phyloP scores from a whole-genome alignment of 2,329 filamentous ascomycete species.

The Alternaria longipes region DNA sequence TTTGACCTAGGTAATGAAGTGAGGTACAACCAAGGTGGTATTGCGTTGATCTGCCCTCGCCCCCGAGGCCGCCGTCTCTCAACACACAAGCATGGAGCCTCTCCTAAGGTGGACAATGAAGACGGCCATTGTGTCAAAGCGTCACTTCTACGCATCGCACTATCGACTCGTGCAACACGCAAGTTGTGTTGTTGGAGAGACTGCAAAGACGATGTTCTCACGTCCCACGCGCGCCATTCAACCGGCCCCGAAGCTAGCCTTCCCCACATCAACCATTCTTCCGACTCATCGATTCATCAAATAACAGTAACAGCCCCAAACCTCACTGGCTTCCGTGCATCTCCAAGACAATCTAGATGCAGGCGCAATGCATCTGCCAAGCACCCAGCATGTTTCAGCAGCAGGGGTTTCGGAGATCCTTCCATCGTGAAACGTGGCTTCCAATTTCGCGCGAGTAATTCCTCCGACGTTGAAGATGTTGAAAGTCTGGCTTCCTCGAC shows the following conservation, averaged over 20 bases:
- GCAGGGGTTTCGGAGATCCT: conserved; percentile 19
- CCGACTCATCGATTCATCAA: conserved; percentile 18
- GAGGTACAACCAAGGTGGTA: neutral
- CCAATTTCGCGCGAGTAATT: conserved; percentile 4
- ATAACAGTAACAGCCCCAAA: conserved; percentile 3
- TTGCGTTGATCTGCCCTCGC: neutral
- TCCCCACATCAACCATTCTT: conserved; percentile 20
- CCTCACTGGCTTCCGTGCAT: conserved; percentile 1
- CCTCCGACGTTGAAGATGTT: neutral
- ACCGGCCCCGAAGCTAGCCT: conserved; percentile 9
- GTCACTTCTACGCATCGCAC: neutral
- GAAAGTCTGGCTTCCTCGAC: neutral
- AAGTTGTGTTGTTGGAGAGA: neutral
- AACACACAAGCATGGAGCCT: neutral
- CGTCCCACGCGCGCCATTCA: conserved; percentile 10
- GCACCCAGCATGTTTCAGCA: conserved; percentile 25
- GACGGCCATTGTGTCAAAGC: neutral
- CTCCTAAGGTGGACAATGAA: neutral
- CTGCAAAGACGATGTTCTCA: neutral
- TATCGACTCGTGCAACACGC: neutral
- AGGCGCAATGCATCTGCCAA: conserved; percentile 13
- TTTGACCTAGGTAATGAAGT: neutral
- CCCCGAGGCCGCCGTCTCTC: neutral
- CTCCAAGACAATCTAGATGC: conserved; percentile 12
- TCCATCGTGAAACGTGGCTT: conserved; percentile 32